Evolutionary conservation across 2,329 filamentous ascomycete genomes (phyloP), one percentile per base, ranked within the genome.

Genomic region (Atkinsonella texensis): DNA sequence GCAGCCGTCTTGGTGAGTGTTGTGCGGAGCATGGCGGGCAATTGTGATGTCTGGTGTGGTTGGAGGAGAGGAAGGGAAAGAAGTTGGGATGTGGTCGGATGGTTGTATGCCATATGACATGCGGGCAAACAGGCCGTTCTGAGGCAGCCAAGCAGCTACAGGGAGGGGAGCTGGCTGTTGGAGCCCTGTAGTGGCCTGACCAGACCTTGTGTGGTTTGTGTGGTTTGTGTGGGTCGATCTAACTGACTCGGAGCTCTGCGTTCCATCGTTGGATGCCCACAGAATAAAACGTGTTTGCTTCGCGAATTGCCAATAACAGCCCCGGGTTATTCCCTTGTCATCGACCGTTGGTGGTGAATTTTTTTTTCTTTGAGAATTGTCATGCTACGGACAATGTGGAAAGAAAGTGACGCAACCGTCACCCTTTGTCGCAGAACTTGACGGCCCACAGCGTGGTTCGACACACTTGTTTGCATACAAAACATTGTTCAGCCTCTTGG

Each of bases 1-100:
- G 74, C 65, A 57, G 74, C 73, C 60, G 74, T 70, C 69, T 79
- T 79, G 67, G 72, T 66, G 63, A 83, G 68, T 59, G 76, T 70
- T 65, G 83, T 80, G 66, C 84, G 83, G 64, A 87, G 76, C 85
- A 90, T 89, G 52, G 52, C 68, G 64, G 53, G 48, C 32, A 52
- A 53, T 55, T 56, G 51, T 43, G 49, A 38, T 33, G 17, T 33
- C 50, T 40, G 46, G 28, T 53, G 51, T 48, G 50, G 52, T 50
- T 50, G 49, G 51, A 18, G 46, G 48, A 48, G 45, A 43, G 48
- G 38, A 39, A 41, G 49, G 55, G 15, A 45, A 50, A 33, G 42
- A 41, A 31, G 44, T 55, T 41, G 50, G 44, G 39, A 45, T 51
- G 41, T 50, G 38, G 20, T 49, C 3, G 45, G 38, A 38, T 38